A percentile compares a stretch with the other conserved stretches of the same genome.
Conservation (phyloP, 768 basidiomycete species). For the Solioccasus polychromus region DNA sequence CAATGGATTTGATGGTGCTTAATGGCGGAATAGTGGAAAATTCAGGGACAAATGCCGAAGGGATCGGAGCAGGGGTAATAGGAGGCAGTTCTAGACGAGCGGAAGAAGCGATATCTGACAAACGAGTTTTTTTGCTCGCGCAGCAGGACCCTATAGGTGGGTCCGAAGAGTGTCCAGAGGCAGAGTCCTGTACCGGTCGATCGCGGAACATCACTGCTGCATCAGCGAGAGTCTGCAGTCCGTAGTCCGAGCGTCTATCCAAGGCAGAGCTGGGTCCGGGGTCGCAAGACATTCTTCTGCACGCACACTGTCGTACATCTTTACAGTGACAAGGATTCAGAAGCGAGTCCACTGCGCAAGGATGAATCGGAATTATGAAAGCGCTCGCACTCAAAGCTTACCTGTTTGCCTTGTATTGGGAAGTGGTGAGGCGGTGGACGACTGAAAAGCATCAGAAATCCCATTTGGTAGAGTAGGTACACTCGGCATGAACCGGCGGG, state of each 20-base stretch:
- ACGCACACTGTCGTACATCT: slow-evolving; percentile 53
- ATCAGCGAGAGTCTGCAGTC: slow-evolving; percentile 37
- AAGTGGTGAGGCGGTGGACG: slow-evolving; percentile 27
- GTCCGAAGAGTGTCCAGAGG: slow-evolving; percentile 4
- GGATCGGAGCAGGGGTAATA: slow-evolving; percentile 32
- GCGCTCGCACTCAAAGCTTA: slow-evolving; percentile 17
- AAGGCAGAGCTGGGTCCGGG: slow-evolving; percentile 2
- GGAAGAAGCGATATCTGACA: slow-evolving; percentile 5
- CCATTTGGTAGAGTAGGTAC: slow-evolving; percentile 74
- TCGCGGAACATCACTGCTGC: slow-evolving; percentile 30
- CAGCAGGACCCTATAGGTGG: slow-evolving; percentile 24
- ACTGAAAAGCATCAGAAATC: slow-evolving; percentile 50
- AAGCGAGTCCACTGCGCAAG: slow-evolving; percentile 50
- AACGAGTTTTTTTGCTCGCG: neutral
- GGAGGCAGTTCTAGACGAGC: slow-evolving; percentile 48
- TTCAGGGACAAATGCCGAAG: slow-evolving; percentile 32
- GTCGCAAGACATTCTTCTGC: slow-evolving; percentile 24
- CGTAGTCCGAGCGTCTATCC: slow-evolving; percentile 8
- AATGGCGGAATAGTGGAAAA: slow-evolving; percentile 63
- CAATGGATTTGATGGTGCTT: slow-evolving; percentile 53
- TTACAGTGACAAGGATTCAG: slow-evolving; percentile 66
- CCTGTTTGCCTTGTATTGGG: slow-evolving; percentile 51
- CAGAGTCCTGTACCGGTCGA: slow-evolving; percentile 4
- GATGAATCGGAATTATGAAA: neutral
- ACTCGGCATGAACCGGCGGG: slow-evolving; percentile 67